Evolutionary conservation across 176 grass and related monocot species (phyloP), one percentile per base, ranked within the genome.

Genomic region (Pontederia paniculata): DNA sequence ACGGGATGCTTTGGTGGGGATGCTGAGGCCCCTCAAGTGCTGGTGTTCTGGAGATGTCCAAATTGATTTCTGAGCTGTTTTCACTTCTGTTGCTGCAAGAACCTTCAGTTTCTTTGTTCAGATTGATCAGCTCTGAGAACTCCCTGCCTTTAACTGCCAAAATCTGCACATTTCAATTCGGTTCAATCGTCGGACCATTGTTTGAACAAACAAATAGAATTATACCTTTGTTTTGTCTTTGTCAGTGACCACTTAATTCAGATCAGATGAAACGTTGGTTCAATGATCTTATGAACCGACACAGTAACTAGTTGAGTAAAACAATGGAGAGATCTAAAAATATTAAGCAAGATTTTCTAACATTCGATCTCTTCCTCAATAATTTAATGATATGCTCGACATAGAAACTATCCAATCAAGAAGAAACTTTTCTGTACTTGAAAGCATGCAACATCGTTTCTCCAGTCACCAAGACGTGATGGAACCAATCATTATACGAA

Each of bases 1-100:
- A 59, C 4, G 56, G 14, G 2, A 9, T 2, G 21, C 19, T 12
- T 59, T 59, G 56, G 15, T 12, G 59, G 8, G 42, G 11, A 15
- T 58, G 55, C 8, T 16, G 55, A 15, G 55, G 55, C 25, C 55
- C 37, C 55, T 58, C 41, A 12, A 23, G 12, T 9, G 6, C 54
- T 15, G 54, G 23, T 12, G 21, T 20, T 22, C 54, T 23, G 0
- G 54, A 56, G 44, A 62, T 62, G 10, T 62, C 59, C 12, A 48
- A 46, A 19, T 62, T 62, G 59, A 62, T 47, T 20, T 62, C 59
- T 21, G 17, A 62, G 44, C 42, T 62, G 59, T 46, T 62, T 44
- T 62, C 59, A 22, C 59, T 62, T 46, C 44, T 21, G 59, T 62
- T 62, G 59, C 59, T 62, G 59, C 59, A 62, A 46, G 59, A 62